Conservation (phyloP, 2,329 filamentous ascomycete species). For the Helicocarpus griseus region DNA sequence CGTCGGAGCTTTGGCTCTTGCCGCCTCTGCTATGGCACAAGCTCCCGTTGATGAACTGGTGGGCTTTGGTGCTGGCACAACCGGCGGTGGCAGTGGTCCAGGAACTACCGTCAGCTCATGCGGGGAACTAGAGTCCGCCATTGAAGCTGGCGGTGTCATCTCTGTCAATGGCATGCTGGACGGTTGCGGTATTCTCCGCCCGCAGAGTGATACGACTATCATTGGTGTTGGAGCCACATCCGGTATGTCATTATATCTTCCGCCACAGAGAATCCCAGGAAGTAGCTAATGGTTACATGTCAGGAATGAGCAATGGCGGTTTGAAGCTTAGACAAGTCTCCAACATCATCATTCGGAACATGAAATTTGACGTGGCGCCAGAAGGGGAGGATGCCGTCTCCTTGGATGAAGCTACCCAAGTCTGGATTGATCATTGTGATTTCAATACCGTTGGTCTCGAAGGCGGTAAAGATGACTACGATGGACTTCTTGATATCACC, state of each 20-base stretch:
- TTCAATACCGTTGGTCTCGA: conserved; percentile 27
- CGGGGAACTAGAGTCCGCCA: conserved; percentile 17
- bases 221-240: conserved; percentile 40
- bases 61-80: conserved; percentile 27
- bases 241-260: conserved; percentile 19
- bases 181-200: conserved; percentile 35
- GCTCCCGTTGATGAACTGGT: conserved; percentile 3
- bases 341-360: conserved; percentile 32
- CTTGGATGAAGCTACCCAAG: conserved; percentile 38
- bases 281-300: too few species aligned
- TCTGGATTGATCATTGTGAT: conserved; percentile 42
- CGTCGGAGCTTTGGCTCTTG: not conserved
- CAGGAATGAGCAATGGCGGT: conserved; percentile 24
- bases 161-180: conserved; percentile 38
- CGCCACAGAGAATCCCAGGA: too few species aligned
- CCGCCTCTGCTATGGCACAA: not conserved
- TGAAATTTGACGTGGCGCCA: conserved; percentile 43
- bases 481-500: conserved; percentile 26
- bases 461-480: conserved; percentile 36
- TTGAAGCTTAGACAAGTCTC: conserved; percentile 38
- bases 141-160: conserved; percentile 34
- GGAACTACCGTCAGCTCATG: conserved; percentile 39
- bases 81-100: conserved; percentile 37
- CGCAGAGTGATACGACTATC: conserved; percentile 43
- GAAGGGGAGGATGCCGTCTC: conserved; percentile 43